Conservation (phyloP, 768 basidiomycete genomes). For the Amanita muscaria region DNA sequence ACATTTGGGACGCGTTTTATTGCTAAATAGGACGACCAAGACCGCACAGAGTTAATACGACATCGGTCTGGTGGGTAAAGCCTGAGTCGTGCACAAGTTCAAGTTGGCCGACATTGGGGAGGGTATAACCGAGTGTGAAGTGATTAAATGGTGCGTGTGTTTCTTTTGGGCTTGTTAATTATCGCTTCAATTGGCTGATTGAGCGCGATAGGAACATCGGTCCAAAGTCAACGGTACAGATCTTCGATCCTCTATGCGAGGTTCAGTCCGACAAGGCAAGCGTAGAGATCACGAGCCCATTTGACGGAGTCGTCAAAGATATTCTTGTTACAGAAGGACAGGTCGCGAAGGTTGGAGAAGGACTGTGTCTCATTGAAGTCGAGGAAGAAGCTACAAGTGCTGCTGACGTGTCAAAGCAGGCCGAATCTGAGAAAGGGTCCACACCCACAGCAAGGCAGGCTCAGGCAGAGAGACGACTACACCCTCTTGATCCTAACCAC, state of each 20-base stretch:
- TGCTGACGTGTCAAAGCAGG: no score
- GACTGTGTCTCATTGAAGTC: conserved; percentile 75
- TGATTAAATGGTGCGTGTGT: conserved; percentile 76
- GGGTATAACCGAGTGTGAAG: conserved; percentile 86
- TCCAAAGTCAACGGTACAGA: conserved; percentile 38
- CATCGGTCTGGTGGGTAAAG: conserved; percentile 23
- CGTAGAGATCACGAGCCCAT: conserved; percentile 86
- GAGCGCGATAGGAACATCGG: conserved; percentile 67
- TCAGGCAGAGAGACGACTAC: not conserved
- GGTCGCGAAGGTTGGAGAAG: conserved; percentile 74
- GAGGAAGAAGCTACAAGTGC: conserved; percentile 31
- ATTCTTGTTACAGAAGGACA: conserved; percentile 74
- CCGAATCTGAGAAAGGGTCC: no score
- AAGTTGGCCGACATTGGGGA: conserved; percentile 84
- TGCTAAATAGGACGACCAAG: not conserved
- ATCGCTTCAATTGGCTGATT: no score
- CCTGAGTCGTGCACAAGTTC: conserved; percentile 50
- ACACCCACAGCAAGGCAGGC: not conserved
- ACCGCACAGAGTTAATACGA: conserved; percentile 24
- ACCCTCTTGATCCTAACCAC: no score
- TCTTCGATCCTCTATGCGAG: conserved; percentile 73
- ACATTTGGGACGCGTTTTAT: not conserved
- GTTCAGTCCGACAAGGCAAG: conserved; percentile 88
- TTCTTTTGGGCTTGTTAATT: conserved; percentile 15
- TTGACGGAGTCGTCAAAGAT: conserved; percentile 64